These are phyloP conservation scores for Arthrobotrys sinensis DNA, from an alignment of 2,329 filamentous ascomycete genomes.

Conservation along the genomic window DNA sequence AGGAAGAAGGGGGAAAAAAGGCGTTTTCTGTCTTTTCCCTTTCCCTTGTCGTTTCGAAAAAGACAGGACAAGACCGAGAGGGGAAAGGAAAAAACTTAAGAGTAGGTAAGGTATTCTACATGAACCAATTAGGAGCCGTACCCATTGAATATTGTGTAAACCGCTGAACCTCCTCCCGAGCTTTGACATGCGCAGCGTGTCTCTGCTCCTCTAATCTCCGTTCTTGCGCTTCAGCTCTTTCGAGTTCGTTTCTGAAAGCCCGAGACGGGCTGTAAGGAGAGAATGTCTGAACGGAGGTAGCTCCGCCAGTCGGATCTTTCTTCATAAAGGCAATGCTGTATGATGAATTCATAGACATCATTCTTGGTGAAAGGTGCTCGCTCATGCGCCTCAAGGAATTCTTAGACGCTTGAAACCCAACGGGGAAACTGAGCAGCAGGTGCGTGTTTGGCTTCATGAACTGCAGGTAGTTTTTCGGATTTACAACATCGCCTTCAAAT, in stretches of 20 bases:
- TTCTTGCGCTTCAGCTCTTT: conserved; percentile 60
- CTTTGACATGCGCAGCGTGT: conserved; percentile 57
- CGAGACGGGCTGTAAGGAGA: conserved; percentile 57
- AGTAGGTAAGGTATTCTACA: conserved; percentile 59
- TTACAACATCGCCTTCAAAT: conserved; percentile 63
- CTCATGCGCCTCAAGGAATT: conserved; percentile 60
- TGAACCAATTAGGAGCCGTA: conserved; percentile 61
- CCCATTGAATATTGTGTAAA: conserved; percentile 61
- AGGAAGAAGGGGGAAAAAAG: conserved; percentile 40
- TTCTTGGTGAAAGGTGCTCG: conserved; percentile 59
- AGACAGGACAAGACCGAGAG: conserved; percentile 37
- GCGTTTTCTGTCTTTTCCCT: conserved; percentile 58
- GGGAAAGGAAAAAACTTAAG: conserved; percentile 32
- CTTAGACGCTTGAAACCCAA: conserved; percentile 59
- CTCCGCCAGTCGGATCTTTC: conserved; percentile 58
- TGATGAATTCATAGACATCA: conserved; percentile 56
- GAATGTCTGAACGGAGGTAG: conserved; percentile 55
- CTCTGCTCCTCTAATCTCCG: conserved; percentile 61
- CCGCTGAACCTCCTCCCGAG: conserved; percentile 59
- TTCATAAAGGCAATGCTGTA: conserved; percentile 62
- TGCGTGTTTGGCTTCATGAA: conserved; percentile 62
- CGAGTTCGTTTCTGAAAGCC: conserved; percentile 59
- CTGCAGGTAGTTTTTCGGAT: conserved; percentile 58
- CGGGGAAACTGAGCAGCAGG: conserved; percentile 61
- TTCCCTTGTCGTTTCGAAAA: conserved; percentile 57